Evolutionary conservation across 345 rosid genomes (phyloP), one percentile per base, ranked within the genome.

Genomic region (Sonneratia caseolaris): DNA sequence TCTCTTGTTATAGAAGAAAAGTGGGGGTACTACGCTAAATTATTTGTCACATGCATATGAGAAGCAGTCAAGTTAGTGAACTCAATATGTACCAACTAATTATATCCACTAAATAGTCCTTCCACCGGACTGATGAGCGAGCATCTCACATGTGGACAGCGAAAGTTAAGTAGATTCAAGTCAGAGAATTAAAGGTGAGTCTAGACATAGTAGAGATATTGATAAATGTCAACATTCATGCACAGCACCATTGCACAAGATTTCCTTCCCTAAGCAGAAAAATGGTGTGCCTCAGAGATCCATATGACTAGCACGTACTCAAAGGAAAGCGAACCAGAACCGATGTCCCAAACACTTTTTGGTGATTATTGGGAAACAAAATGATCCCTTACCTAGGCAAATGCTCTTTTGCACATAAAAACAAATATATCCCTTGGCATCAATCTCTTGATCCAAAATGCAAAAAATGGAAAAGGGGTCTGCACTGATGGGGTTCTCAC

Each of bases 281-380:
- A 53, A 56, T 42, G 68, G 53, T 35, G 45, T 27, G 51, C 12
- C 56, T 40, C 61, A 9, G 57, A 68, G 21, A 55, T 59, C 42
- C 40, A 22, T 37, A 22, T 27, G 59, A 73, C 32, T 27, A 59
- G 49, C 43, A 19, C 19, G 27, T 10, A 13, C 38, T 12, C 45
- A 59, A 68, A 62, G 47, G 47, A 24, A 68, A 56, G 43, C 66
- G 35, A 40, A 27, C 43, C 59, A 73, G 36, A 38, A 57, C 65
- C 47, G 47, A 56, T 24, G 49, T 61, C 42, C 72, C 81, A 71
- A 73, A 56, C 51, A 77, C 59, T 74, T 75, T 82, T 73, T 71
- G 70, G 81, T 68, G 74, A 83, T 76, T 83, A 84, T 85, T 89
- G 71, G 71, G 76, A 76, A 85, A 42, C 75, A 71, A 77, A 77